Conservation (phyloP, 192 early-diverging fungal species). For the Mortierella antarctica region DNA sequence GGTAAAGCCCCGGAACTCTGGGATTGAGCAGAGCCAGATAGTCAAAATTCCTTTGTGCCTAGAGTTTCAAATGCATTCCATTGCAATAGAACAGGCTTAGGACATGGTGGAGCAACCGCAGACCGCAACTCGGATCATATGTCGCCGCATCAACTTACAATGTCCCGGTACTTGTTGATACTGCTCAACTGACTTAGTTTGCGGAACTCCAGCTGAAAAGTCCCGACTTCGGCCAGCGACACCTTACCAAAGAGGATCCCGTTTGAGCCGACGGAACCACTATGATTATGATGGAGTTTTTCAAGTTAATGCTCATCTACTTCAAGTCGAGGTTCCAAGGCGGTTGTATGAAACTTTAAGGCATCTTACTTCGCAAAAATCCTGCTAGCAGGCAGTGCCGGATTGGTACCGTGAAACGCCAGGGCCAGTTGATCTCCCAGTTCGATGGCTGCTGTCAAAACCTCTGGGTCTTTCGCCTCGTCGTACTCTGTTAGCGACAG, state of each 20-base stretch:
- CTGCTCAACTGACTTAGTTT: conserved; percentile 73
- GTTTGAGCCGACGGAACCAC: conserved; percentile 9
- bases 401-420: conserved; percentile 64
- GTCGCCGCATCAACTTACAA: conserved; percentile 46
- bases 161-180: conserved; percentile 65
- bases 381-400: conserved; percentile 58
- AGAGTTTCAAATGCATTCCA: neutral
- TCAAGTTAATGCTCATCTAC: neutral
- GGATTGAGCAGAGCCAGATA: conserved; percentile 24
- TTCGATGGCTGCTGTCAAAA: conserved; percentile 65
- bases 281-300: neutral
- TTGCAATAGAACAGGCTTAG: neutral
- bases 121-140: neutral
- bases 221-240: conserved; percentile 70
- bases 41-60: conserved; percentile 26
- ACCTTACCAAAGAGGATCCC: conserved; percentile 12
- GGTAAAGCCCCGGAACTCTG: conserved; percentile 28
- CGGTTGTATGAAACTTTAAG: no score
- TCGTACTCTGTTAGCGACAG: conserved; percentile 69
- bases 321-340: no score
- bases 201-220: conserved; percentile 80
- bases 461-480: conserved; percentile 50
- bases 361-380: conserved; percentile 45
- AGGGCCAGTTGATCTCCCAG: conserved; percentile 65
- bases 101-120: neutral